These are phyloP conservation scores for Capsicum baccatum DNA, from an alignment of 257 asterid genomes.

Conservation along the genomic window DNA sequence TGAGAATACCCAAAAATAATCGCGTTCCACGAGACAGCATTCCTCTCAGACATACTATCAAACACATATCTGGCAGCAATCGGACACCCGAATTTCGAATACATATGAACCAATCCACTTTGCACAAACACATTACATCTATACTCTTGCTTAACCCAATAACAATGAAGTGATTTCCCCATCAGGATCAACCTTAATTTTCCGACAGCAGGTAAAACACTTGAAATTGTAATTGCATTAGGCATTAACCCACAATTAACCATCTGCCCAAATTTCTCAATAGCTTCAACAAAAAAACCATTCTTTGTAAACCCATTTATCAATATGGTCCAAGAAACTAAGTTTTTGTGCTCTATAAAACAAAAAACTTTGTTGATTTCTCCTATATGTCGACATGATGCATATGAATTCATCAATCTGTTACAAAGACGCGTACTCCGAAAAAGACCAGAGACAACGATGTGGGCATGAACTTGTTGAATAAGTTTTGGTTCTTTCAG, in stretches of 20 bases:
- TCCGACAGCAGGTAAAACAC: slow-evolving; percentile 63
- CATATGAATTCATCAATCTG: slow-evolving; percentile 59
- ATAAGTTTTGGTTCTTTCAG: slow-evolving; percentile 48
- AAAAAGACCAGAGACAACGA: slow-evolving; percentile 48
- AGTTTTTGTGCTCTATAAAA: slow-evolving; percentile 41
- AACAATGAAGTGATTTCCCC: slow-evolving; percentile 65
- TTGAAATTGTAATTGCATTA: slow-evolving; percentile 59
- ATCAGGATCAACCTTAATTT: slow-evolving; percentile 38
- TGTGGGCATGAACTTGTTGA: slow-evolving; percentile 54
- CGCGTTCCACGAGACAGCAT: slow-evolving; percentile 62
- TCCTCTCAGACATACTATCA: slow-evolving; percentile 60
- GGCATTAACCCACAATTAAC: slow-evolving; percentile 49
- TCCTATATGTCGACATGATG: slow-evolving; percentile 44
- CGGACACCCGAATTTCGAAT: slow-evolving; percentile 52
- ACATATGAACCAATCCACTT: slow-evolving; percentile 60
- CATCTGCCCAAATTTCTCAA: slow-evolving; percentile 52
- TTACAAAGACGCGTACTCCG: slow-evolving; percentile 52
- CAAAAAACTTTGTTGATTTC: slow-evolving; percentile 54
- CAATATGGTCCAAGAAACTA: slow-evolving; percentile 68
- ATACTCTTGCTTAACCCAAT: slow-evolving; percentile 47
- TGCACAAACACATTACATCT: slow-evolving; percentile 53
- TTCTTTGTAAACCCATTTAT: slow-evolving; percentile 60
- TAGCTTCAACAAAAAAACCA: slow-evolving; percentile 51
- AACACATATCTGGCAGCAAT: slow-evolving; percentile 48
- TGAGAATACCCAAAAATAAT: slow-evolving; percentile 57